Evolutionary conservation across 2,329 filamentous ascomycete species (phyloP), one percentile per base, ranked within the genome.

Genomic region (Fusarium veterinarium): DNA sequence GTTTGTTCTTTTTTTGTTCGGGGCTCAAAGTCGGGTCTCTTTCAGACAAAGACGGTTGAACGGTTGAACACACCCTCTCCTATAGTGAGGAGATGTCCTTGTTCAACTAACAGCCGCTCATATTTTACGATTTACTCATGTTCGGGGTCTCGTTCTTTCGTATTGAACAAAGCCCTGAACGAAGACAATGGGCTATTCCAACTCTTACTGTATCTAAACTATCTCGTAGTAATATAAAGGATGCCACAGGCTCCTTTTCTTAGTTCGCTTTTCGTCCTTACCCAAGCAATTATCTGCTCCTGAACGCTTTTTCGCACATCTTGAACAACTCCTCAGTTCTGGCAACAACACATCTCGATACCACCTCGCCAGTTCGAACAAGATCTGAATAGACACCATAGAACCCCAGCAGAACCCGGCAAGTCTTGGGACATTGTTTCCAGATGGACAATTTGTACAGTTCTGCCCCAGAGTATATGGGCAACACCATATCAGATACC

Each of bases 161-260:
- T 4, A n/a, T 30, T 28, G 48, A 52, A 73, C 71, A 73, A 73
- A 73, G 71, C 67, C 51, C 17, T 51, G 19, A 23, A 35, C 30
- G 16, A 46, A 30, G 40, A 74, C 63, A 74, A 61, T 69, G 46
- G 67, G 25, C 35, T 28, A 9, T 51, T 51, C 19, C 19, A 53
- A 19, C 33, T 53, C 33, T n/a, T n/a, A 28, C 23, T 41, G 49
- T 53, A 53, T 40, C 31, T 17, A 23, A 17, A 23, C 38, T 56
- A 40, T 57, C 31, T 42, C 31, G 31, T 70, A 71, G 63, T 56
- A 67, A 71, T 71, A 71, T 71, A 61, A 69, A 56, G 35, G 48
- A 33, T 28, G 20, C 12, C 35, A 14, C n/a, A 23, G 16, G 40
- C 33, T 28, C 20, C 20, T 19, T 19, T 31, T 14, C 11, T 20